Percentiles rank a stretch among this genome's conserved stretches.
Conservation (phyloP, 1,284 basidiomycete species). For the Coriolopsis trogii region DNA sequence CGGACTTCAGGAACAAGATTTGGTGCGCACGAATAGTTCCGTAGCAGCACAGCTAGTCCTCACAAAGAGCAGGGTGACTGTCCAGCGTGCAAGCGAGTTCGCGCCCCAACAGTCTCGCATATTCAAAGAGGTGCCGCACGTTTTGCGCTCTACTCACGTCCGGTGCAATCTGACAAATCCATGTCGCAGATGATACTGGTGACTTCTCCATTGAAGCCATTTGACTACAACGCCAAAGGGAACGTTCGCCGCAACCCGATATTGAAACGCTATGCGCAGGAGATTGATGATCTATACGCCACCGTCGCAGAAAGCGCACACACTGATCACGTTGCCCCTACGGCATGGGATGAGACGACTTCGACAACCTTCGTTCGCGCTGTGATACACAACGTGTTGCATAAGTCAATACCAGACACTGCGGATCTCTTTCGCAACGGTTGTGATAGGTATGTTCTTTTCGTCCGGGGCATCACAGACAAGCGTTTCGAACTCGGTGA, state of each 20-base stretch:
- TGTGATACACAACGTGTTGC: constrained; percentile 32
- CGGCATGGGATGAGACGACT: constrained; percentile 29
- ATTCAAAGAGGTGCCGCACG: constrained; percentile 36
- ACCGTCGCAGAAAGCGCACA: constrained; percentile 27
- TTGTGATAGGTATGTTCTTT: constrained; percentile 42
- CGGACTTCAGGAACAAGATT: constrained; percentile 33
- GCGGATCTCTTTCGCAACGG: constrained; percentile 46
- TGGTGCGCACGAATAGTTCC: constrained; percentile 38
- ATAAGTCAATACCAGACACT: constrained; percentile 30
- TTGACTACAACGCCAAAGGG: constrained; percentile 35
- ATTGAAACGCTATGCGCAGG: constrained; percentile 30
- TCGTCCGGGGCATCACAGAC: too few relatives aligned
- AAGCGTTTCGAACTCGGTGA: neutral
- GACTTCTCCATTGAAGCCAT: constrained; percentile 31
- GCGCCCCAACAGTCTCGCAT: constrained; percentile 40
- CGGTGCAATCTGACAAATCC: neutral
- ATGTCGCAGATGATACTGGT: constrained; percentile 34
- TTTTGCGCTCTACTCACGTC: neutral
- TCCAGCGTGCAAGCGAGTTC: constrained; percentile 35
- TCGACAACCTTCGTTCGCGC: constrained; percentile 32
- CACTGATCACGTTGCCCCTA: constrained; percentile 27
- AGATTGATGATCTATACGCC: constrained; percentile 32
- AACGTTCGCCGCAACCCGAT: constrained; percentile 29
- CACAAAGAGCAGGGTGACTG: constrained; percentile 29
- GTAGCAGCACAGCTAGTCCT: neutral